Percentiles rank a stretch among this genome's conserved stretches.
These are phyloP conservation scores for Myotisia sp. DNA, from an alignment of 2,329 filamentous ascomycete genomes.

Conservation along the genomic window DNA sequence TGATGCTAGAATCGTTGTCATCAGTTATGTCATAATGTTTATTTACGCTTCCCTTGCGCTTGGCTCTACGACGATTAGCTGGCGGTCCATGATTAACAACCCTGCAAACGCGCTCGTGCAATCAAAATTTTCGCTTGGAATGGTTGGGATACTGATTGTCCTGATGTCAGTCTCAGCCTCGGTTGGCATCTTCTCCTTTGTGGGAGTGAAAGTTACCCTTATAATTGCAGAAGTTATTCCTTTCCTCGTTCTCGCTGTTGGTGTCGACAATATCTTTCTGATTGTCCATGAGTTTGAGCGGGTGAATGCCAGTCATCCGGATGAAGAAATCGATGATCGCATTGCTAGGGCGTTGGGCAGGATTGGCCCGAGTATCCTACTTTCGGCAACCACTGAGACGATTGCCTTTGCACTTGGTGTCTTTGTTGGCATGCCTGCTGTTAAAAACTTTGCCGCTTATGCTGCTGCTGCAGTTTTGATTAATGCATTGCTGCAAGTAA, in stretches of 20 bases:
- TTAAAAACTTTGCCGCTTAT: conserved; percentile 93
- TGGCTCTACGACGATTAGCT: conserved; percentile 69
- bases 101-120: conserved; percentile 77
- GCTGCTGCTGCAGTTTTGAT: conserved; percentile 92
- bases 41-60: conserved; percentile 87
- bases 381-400: conserved; percentile 90
- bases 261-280: conserved; percentile 97
- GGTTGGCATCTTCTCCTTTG: conserved; percentile 84
- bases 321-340: conserved; percentile 72
- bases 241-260: conserved; percentile 88
- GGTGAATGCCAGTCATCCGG: conserved; percentile 80
- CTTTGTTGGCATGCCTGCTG: conserved; percentile 94
- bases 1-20: conserved; percentile 86
- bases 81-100: conserved; percentile 64
- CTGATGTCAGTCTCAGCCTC: conserved; percentile 95
- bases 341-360: conserved; percentile 79
- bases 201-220: conserved; percentile 81
- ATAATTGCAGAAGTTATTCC: conserved; percentile 98
- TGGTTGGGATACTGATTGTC: conserved; percentile 87
- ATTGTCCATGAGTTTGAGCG: conserved; percentile 97
- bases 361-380: conserved; percentile 91
- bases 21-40: conserved; percentile 99
- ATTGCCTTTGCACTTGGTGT: conserved; percentile 83
- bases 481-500: conserved; percentile 92
- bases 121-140: conserved; percentile 91